A percentile compares a stretch with the other conserved stretches of the same genome.
Evolutionary conservation across 768 basidiomycete genomes (phyloP).

Genomic region (Leucogyrophana mollusca): DNA sequence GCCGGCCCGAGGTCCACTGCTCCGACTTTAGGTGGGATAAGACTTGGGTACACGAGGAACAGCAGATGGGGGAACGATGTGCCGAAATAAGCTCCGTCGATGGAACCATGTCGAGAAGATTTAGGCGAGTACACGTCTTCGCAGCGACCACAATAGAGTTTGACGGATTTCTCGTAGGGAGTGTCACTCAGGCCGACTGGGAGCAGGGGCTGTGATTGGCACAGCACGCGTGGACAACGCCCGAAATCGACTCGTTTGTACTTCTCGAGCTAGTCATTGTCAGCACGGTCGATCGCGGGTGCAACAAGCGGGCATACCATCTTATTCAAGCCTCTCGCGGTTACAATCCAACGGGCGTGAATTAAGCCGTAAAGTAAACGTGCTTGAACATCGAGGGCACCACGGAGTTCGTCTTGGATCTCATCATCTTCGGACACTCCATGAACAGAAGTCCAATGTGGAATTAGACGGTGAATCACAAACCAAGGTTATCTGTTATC

Average conservation of each 20-base stretch:
- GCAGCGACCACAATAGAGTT: conserved; percentile 97
- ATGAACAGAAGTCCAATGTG: neutral
- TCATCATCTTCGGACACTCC: conserved; percentile 68
- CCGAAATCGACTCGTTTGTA: conserved; percentile 99
- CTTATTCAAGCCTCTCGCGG: conserved; percentile 88
- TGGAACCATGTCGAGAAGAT: conserved; percentile 92
- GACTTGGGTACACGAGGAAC: conserved; percentile 94
- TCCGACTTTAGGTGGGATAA: conserved; percentile 81
- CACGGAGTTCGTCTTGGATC: conserved; percentile 90
- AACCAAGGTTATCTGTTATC: conserved; percentile 94
- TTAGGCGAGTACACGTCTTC: conserved; percentile 99
- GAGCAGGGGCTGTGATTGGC: conserved; percentile 91
- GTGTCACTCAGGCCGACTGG: conserved; percentile 96
- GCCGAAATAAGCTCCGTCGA: conserved; percentile 98
- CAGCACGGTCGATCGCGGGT: neutral
- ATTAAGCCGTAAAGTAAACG: conserved; percentile 93
- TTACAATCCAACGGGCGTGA: conserved; percentile 96
- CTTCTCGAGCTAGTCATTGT: conserved; percentile 72
- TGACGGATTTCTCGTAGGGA: conserved; percentile 98
- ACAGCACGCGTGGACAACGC: conserved; percentile 95
- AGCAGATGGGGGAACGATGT: conserved; percentile 97
- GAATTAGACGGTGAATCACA: conserved; percentile 23
- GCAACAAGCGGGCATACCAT: conserved; percentile 61
- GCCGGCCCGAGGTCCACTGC: conserved; percentile 38
- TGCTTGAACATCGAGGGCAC: conserved; percentile 90